Base-by-base conservation (phyloP, 2,329 filamentous ascomycete genomes). In the Knoxdaviesia capensis region DNA sequence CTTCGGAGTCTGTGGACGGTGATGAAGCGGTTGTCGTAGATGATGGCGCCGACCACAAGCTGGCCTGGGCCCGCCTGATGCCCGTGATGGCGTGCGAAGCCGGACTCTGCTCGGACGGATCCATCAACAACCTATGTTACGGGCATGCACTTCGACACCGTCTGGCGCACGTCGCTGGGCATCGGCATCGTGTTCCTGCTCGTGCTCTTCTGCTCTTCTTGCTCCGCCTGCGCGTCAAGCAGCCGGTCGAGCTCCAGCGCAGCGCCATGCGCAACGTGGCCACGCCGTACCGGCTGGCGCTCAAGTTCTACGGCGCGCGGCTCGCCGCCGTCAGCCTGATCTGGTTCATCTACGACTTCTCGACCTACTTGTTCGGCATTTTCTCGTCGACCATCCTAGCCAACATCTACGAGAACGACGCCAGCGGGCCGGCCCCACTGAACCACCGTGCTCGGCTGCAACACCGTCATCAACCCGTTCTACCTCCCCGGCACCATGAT, bases 341-440 rank as follows among this genome's bases (percentile, higher is more conserved):
- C 53, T 92, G 85, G 84, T 90, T 90, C 58, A 70, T 88, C 47
- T 92, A 86, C 55, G 76, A 86, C 43, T 93, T 94, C 59, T 83
- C 79, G 2, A 64, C 75, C 3, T 94, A 94, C 56, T 78, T 80
- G 0, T 94, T 94, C 55, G 71, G 80, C 41, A 84, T 94, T 52
- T 94, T 90, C 62, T 82, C 80, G 0, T 77, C 78, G 1, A 70
- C 75, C 1, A 88, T 93, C 52, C 61, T 92, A 0, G 56, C 63
- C 35, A 76, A 73, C 45, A 69, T 84, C 30, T 74, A 79, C 36
- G 71, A 73, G 7, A 53, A 64, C 0, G 51, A 55, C 5, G 65
- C 73, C 8, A 38, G 35, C 2, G 7, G 7, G 6, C 20, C 36
- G 5, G 39, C 43, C 0, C 69, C 78, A 0, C 62, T 94, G 2